These are phyloP conservation scores for Teunomyces kruisii DNA, from an alignment of 805 yeast species.

Conservation along the genomic window DNA sequence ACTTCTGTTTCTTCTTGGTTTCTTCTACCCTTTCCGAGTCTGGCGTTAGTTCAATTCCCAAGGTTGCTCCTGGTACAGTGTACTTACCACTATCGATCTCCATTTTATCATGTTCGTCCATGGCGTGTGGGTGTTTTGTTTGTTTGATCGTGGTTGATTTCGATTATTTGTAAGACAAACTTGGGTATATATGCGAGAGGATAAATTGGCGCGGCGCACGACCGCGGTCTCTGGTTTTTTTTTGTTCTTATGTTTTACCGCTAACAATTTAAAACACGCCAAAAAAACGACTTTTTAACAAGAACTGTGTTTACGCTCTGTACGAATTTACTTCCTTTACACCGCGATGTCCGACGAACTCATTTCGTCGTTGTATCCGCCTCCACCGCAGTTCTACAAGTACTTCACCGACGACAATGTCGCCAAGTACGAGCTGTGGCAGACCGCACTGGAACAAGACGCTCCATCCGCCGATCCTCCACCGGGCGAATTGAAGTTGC, in stretches of 20 bases:
- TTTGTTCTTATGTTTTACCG: no score
- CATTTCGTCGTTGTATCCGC: conserved; percentile 80
- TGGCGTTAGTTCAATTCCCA: conserved; percentile 16
- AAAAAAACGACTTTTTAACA: no score
- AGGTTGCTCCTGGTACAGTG: not conserved
- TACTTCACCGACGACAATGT: conserved; percentile 71
- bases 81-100: conserved; percentile 31
- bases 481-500: conserved; percentile 52
- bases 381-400: conserved; percentile 84
- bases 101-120: conserved; percentile 25
- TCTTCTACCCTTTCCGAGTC: conserved; percentile 16
- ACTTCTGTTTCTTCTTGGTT: conserved; percentile 43
- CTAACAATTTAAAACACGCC: no score
- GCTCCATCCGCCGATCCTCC: conserved; percentile 13
- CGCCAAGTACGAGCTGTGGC: conserved; percentile 37
- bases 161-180: not conserved
- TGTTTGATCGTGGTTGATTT: not conserved
- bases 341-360: conserved; percentile 25
- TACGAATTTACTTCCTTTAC: not conserved
- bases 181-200: no score
- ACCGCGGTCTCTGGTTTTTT: no score
- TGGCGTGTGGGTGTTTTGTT: no score
- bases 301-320: no score
- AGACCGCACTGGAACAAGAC: conserved; percentile 6
- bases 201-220: not conserved